Evolutionary conservation across 2,329 filamentous ascomycete species (phyloP).

Genomic region (Penicillium sp.): DNA sequence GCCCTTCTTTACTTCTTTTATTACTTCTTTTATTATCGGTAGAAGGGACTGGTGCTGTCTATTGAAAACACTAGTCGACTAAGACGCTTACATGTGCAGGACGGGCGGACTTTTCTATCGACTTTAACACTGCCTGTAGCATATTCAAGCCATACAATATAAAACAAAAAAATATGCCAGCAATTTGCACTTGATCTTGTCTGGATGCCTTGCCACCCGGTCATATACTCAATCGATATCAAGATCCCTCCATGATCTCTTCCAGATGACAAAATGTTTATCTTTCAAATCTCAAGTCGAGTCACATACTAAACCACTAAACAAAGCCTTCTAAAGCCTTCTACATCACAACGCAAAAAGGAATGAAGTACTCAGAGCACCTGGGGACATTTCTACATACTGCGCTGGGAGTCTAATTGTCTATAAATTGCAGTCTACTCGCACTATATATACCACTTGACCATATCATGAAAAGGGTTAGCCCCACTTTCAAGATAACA

Average conservation of each 20-base stretch:
- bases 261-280: not conserved
- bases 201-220: too few relatives aligned
- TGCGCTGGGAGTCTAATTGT: not conserved
- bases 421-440: not conserved
- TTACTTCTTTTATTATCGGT: too few relatives aligned
- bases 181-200: not conserved
- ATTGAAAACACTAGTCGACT: too few relatives aligned
- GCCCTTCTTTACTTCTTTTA: not conserved
- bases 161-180: not conserved
- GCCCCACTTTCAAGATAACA: not conserved
- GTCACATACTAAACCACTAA: not conserved
- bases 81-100: too few relatives aligned
- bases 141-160: not conserved
- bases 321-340: not conserved
- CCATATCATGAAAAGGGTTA: not conserved
- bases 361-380: too few relatives aligned
- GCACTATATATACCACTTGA: not conserved
- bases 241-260: not conserved
- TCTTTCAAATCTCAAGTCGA: not conserved
- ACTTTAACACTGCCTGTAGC: not conserved
- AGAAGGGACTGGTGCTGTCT: not conserved
- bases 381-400: not conserved
- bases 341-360: too few relatives aligned
- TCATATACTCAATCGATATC: not conserved
- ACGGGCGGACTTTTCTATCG: not conserved